Conservation (phyloP, 345 rosid species). For the Dipteronia sinensis region DNA sequence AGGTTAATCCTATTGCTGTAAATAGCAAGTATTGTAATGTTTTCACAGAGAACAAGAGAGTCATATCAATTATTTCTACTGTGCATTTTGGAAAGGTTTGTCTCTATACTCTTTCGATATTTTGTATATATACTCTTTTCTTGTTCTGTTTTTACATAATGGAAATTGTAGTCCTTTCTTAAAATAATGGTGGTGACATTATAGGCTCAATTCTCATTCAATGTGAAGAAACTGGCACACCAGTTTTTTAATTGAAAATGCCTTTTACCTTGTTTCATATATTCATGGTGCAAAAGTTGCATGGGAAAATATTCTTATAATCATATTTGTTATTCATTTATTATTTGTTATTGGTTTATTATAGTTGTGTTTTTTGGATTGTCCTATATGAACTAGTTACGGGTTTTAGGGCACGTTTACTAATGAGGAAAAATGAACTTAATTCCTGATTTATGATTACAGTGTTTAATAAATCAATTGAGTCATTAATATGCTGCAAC, state of each 20-base stretch:
- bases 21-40: slow-evolving; percentile 95
- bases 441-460: no score
- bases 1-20: slow-evolving; percentile 97
- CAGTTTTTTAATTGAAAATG: not conserved
- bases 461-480: not conserved
- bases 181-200: not conserved
- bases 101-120: slow-evolving; percentile 10
- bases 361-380: not conserved
- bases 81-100: slow-evolving; percentile 82
- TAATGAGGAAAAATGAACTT: no score
- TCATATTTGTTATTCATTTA: no score
- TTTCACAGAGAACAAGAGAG: slow-evolving; percentile 88
- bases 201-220: not conserved
- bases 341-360: no score
- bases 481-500: not conserved
- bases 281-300: not conserved
- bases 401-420: no score
- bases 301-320: no score
- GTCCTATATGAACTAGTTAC: not conserved
- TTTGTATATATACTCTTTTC: not conserved
- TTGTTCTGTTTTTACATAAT: not conserved
- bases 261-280: not conserved
- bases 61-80: slow-evolving; percentile 68
- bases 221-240: not conserved
- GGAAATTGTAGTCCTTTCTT: no score